Percentiles rank a stretch among this genome's conserved stretches.
Evolutionary conservation across 257 asterid genomes (phyloP).

Genomic region (Leonotis leonurus): DNA sequence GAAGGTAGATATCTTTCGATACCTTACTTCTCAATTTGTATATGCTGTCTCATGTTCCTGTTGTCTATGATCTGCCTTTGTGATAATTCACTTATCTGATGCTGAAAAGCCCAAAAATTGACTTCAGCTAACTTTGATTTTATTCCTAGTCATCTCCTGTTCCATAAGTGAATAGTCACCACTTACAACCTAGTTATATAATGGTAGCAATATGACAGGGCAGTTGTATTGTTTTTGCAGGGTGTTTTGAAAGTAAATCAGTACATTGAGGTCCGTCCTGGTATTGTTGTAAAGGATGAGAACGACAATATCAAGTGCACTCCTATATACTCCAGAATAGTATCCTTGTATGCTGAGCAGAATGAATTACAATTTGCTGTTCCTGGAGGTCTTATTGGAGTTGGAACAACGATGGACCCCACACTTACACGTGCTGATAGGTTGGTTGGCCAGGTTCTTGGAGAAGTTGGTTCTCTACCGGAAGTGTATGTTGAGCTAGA

Average conservation of each 20-base stretch:
- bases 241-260: conserved; percentile 95
- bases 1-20: conserved; percentile 46
- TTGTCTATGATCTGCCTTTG: not conserved
- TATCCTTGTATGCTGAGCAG: conserved; percentile 87
- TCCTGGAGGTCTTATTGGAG: conserved; percentile 99
- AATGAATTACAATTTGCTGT: conserved; percentile 94
- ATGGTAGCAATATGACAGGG: not conserved
- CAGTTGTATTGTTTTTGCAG: conserved; percentile 36
- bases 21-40: no score
- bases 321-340: conserved; percentile 92
- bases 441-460: conserved; percentile 97
- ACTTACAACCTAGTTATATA: not conserved
- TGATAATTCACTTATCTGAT: not conserved
- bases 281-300: conserved; percentile 90
- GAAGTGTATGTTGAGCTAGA: conserved; percentile 81
- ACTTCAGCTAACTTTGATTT: not conserved
- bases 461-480: conserved; percentile 96
- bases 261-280: conserved; percentile 89
- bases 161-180: not conserved
- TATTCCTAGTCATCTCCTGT: not conserved
- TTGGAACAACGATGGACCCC: conserved; percentile 98
- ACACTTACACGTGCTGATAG: conserved; percentile 98
- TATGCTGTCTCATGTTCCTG: not conserved
- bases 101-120: not conserved
- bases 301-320: conserved; percentile 79